These are phyloP conservation scores for Ogataea siamensis DNA, from an alignment of 805 yeast species.

Conservation along the genomic window DNA sequence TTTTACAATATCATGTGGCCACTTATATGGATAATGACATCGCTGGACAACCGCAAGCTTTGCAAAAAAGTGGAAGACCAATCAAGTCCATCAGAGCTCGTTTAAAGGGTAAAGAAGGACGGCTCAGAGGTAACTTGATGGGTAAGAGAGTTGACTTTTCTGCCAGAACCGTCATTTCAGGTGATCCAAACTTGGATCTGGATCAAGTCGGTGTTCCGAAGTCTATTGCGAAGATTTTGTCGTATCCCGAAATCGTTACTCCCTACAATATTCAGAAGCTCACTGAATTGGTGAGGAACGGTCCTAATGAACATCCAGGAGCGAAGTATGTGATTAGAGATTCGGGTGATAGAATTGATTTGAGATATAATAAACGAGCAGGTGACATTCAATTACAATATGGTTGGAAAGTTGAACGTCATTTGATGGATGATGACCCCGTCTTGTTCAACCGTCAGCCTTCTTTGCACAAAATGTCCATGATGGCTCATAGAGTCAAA, in stretches of 20 bases:
- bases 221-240: slow-evolving; percentile 90
- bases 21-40: slow-evolving; percentile 99
- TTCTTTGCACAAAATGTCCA: slow-evolving; percentile 97
- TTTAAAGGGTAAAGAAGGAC: slow-evolving; percentile 98
- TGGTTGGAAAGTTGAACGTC: slow-evolving; percentile 99
- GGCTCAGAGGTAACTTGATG: slow-evolving; percentile 97
- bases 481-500: slow-evolving; percentile 99
- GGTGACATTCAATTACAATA: slow-evolving; percentile 97
- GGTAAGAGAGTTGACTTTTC: slow-evolving; percentile 99
- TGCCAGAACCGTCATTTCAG: slow-evolving; percentile 98
- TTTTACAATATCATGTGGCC: slow-evolving; percentile 96
- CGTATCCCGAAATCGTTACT: slow-evolving; percentile 97
- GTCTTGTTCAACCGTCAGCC: slow-evolving; percentile 99
- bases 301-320: slow-evolving; percentile 99
- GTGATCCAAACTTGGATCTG: slow-evolving; percentile 95
- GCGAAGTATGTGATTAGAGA: slow-evolving; percentile 98
- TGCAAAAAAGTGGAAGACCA: slow-evolving; percentile 98
- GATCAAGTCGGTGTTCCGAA: slow-evolving; percentile 99
- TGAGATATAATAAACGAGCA: slow-evolving; percentile 95
- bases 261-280: slow-evolving; percentile 94
- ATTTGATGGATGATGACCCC: slow-evolving; percentile 95
- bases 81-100: slow-evolving; percentile 99
- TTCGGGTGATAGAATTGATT: slow-evolving; percentile 97
- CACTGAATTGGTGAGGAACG: slow-evolving; percentile 92
- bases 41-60: slow-evolving; percentile 99